phyloP scores from a whole-genome alignment of 257 asterid species.

The Solanum sitiens region DNA sequence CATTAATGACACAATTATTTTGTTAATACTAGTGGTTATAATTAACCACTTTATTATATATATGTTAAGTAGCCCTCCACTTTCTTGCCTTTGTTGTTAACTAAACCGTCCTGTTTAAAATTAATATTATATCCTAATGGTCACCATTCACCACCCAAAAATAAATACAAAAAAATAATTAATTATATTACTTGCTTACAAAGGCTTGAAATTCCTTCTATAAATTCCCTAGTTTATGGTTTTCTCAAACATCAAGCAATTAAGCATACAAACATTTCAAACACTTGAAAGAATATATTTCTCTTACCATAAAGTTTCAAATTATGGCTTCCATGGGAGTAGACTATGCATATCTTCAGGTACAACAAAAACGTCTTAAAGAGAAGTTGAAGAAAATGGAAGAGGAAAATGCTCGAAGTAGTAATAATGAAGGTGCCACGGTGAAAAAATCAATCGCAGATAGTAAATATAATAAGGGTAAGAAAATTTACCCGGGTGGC shows the following conservation, averaged over 20 bases:
- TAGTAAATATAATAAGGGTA: slow-evolving; percentile 6
- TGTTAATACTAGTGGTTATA: slow-evolving; percentile 7
- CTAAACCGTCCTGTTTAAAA: background rate
- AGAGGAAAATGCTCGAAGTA: slow-evolving; percentile 16
- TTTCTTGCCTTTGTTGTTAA: background rate
- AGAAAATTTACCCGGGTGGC: slow-evolving; percentile 24
- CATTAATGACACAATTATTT: background rate
- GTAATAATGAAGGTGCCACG: background rate
- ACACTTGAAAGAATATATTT: background rate
- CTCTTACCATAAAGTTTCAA: background rate
- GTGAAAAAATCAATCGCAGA: background rate
- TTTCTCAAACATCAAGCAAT: background rate
- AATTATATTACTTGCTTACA: background rate
- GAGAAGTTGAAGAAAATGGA: slow-evolving; percentile 19
- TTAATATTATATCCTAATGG: background rate
- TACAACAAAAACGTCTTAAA: slow-evolving; percentile 33
- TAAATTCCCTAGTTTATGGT: slow-evolving; percentile 10
- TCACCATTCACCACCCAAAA: background rate
- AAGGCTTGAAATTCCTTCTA: slow-evolving; percentile 8
- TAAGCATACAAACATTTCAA: background rate
- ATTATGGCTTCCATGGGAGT: slow-evolving; percentile 40
- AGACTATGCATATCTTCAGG: slow-evolving; percentile 24
- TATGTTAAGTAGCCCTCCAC: slow-evolving; percentile 6
- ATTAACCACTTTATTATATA: slow-evolving; percentile 8
- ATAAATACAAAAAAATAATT: background rate